These are phyloP conservation scores for Fraxinus pennsylvanica DNA, from an alignment of 257 asterid genomes.

Conservation along the genomic window DNA sequence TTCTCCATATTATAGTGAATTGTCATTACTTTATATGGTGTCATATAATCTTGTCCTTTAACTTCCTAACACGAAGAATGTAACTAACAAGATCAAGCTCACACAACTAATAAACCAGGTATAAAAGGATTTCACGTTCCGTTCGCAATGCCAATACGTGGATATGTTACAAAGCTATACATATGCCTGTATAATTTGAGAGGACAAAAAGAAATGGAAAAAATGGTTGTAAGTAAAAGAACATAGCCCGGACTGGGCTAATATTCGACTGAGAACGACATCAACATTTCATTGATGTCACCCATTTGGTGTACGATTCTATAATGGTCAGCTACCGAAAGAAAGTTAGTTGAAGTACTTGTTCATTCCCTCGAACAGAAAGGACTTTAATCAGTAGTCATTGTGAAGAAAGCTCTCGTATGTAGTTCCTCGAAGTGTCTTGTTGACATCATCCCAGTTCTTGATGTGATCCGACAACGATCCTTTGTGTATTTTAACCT, in stretches of 20 bases:
- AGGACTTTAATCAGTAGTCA: conserved; percentile 48
- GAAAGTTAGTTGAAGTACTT: conserved; percentile 9
- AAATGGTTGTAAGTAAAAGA: neutral
- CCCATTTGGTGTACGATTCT: conserved; percentile 13
- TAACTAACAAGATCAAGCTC: neutral
- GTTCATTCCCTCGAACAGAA: conserved; percentile 3
- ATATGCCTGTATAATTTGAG: conserved; percentile 14
- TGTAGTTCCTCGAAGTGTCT: conserved; percentile 63
- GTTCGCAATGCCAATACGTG: conserved; percentile 23
- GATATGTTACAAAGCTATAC: conserved; percentile 29
- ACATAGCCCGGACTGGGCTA: neutral
- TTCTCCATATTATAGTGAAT: no score
- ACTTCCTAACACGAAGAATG: neutral
- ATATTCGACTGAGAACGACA: neutral
- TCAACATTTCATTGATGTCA: conserved; percentile 33
- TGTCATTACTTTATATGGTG: no score
- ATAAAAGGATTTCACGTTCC: conserved; percentile 11
- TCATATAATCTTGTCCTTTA: no score
- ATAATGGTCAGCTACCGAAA: conserved; percentile 14
- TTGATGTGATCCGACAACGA: conserved; percentile 60
- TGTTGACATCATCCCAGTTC: conserved; percentile 79
- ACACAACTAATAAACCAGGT: neutral
- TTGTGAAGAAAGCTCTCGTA: conserved; percentile 66
- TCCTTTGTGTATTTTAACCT: conserved; percentile 91
- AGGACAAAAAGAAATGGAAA: neutral